Evolutionary conservation across 495 filamentous ascomycete genomes (phyloP).

Genomic region (Talaromyces nanjingensis): DNA sequence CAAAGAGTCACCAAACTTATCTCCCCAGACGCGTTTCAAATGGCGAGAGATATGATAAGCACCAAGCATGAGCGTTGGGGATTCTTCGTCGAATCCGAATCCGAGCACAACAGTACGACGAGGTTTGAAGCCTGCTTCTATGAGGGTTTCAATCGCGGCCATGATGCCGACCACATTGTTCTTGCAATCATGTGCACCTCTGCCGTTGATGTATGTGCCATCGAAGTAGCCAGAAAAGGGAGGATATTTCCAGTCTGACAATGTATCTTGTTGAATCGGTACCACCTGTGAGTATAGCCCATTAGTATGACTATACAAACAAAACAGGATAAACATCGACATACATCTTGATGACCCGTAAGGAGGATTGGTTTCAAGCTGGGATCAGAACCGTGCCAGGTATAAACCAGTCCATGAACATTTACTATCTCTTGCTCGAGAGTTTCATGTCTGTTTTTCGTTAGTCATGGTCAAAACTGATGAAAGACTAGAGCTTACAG

Average conservation of each 20-base stretch:
- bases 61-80: slow-evolving; percentile 38
- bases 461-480: no score
- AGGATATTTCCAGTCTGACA: slow-evolving; percentile 49
- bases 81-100: slow-evolving; percentile 61
- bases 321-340: no score
- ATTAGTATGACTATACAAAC: no score
- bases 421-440: slow-evolving; percentile 46
- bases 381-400: slow-evolving; percentile 47
- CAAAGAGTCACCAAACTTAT: slow-evolving; percentile 38
- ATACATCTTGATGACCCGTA: slow-evolving; percentile 55
- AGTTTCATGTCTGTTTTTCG: not conserved
- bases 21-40: slow-evolving; percentile 45
- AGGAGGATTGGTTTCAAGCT: slow-evolving; percentile 51
- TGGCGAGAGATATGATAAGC: slow-evolving; percentile 36
- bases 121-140: slow-evolving; percentile 44
- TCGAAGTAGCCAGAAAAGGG: slow-evolving; percentile 53
- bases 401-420: slow-evolving; percentile 53
- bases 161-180: slow-evolving; percentile 51
- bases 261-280: slow-evolving; percentile 42
- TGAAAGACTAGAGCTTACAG: slow-evolving; percentile 11
- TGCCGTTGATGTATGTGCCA: slow-evolving; percentile 51
- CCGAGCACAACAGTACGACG: slow-evolving; percentile 48
- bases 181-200: slow-evolving; percentile 52
- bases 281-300: slow-evolving; percentile 25
- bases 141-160: slow-evolving; percentile 48